phyloP scores from a whole-genome alignment of 768 basidiomycete genomes.

The Russula foetens region DNA sequence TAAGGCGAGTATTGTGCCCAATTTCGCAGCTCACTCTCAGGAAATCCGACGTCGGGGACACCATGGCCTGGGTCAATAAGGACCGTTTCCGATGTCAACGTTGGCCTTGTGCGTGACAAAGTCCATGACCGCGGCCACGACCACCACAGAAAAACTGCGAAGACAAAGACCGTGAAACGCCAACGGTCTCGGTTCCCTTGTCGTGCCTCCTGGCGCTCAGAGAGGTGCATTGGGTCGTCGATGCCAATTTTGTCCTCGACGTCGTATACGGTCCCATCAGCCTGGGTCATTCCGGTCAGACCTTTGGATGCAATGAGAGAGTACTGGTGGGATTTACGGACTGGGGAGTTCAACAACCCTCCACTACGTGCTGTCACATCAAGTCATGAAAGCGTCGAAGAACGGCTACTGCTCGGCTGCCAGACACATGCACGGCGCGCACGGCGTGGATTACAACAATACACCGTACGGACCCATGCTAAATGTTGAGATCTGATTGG shows the following conservation, averaged over 20 bases:
- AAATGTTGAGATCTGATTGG: too few relatives aligned
- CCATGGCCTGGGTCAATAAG: slow-evolving; percentile 29
- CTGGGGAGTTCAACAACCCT: too few relatives aligned
- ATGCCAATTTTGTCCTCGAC: not conserved
- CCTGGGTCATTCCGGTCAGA: too few relatives aligned
- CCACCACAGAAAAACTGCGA: not conserved
- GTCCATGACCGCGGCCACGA: slow-evolving; percentile 2
- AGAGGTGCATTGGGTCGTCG: not conserved
- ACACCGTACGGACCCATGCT: too few relatives aligned
- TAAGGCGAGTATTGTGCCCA: slow-evolving; percentile 64
- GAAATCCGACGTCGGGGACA: slow-evolving; percentile 11
- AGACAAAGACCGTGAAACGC: not conserved
- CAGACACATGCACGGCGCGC: too few relatives aligned
- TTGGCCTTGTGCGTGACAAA: slow-evolving; percentile 26
- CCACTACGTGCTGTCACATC: too few relatives aligned
- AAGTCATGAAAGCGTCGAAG: too few relatives aligned
- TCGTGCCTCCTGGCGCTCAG: not conserved
- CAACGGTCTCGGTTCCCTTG: not conserved
- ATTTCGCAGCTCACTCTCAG: slow-evolving; percentile 1
- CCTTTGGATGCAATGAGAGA: too few relatives aligned
- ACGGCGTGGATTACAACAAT: too few relatives aligned
- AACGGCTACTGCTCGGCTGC: too few relatives aligned
- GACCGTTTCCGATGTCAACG: slow-evolving; percentile 17
- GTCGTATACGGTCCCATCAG: too few relatives aligned
- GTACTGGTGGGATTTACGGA: too few relatives aligned